Evolutionary conservation across 441 rosid genomes (phyloP), one percentile per base, ranked within the genome.

Genomic region (Croton setiger): DNA sequence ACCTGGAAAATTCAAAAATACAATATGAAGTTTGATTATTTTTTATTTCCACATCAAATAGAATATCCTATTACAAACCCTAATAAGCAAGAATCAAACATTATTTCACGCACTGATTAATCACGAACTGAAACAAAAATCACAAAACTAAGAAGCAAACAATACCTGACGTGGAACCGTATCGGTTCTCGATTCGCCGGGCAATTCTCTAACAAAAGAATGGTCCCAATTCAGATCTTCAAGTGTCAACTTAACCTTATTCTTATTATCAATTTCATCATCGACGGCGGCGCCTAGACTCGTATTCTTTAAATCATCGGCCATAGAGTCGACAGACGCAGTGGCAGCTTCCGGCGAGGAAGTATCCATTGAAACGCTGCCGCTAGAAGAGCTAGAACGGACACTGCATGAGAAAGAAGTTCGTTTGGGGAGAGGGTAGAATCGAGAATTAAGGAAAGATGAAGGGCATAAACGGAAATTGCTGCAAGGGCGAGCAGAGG

Each of bases 181-280:
- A 75, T 90, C 90, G 74, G 66, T 80, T 74, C 89, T 77, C 0
- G 92, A 82, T 76, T 95, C 99, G 57, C 92, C 95, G 33, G 99
- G 99, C 81, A 95, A 65, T 58, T 81, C 97, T 67, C 83, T 74
- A 65, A 92, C 91, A 73, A 95, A 92, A 5, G 99, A 95, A 72
- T 92, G 81, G 74, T 95, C 95, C 98, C 98, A 95, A 54, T 84
- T 84, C 64, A 90, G 92, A 77, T 89, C 97, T 69, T 95, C 91
- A 27, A 95, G 88, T 60, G 53, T 80, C 73, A 77, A 53, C 60
- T 47, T 75, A 63, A 17, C 70, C 64, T 37, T 63, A 20, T 39
- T 62, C 13, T 69, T 55, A 31, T 3, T 63, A 23, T 60, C 61
- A 21, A 7, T 60, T 58, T 69, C 78, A 67, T 70, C 81, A 69